Conservation (phyloP, 106 monocot genomes). For the Xerophyta viscosa region DNA sequence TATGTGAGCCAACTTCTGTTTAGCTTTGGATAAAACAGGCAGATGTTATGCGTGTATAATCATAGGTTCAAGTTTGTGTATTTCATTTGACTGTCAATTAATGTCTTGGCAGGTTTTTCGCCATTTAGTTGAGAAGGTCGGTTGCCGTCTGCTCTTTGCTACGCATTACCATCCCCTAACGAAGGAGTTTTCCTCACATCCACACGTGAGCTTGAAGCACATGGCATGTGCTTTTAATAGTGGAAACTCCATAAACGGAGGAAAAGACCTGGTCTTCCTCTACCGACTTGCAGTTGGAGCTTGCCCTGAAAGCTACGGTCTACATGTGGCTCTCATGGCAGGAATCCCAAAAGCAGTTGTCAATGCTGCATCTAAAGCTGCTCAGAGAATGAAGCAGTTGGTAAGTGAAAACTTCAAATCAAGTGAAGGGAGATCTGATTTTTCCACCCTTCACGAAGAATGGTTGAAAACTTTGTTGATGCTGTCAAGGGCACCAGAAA, state of each 20-base stretch:
- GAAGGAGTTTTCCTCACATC: conserved; percentile 83
- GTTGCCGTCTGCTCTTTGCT: conserved; percentile 81
- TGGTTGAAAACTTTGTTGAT: conserved; percentile 50
- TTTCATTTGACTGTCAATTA: not conserved
- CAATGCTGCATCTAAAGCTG: conserved; percentile 47
- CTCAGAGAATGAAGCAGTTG: conserved; percentile 41
- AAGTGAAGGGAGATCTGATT: conserved; percentile 54
- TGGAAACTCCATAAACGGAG: conserved; percentile 10
- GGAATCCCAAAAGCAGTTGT: conserved; percentile 61
- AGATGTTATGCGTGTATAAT: too few species aligned
- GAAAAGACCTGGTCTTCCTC: conserved; percentile 62
- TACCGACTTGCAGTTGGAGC: conserved; percentile 66
- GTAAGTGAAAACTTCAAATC: conserved; percentile 54
- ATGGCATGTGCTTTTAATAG: conserved; percentile 67
- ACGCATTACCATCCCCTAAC: conserved; percentile 97
- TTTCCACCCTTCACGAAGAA: conserved; percentile 82
- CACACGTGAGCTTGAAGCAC: conserved; percentile 73
- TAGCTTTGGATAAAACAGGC: too few species aligned
- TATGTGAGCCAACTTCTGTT: too few species aligned
- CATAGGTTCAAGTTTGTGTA: too few species aligned
- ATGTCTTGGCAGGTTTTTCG: conserved; percentile 66
- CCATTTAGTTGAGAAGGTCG: conserved; percentile 70
- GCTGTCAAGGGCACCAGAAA: conserved; percentile 16
- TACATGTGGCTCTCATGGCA: conserved; percentile 81
- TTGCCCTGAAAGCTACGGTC: conserved; percentile 87